phyloP scores from a whole-genome alignment of 331 rosid species.

The Cucumis variabilis region DNA sequence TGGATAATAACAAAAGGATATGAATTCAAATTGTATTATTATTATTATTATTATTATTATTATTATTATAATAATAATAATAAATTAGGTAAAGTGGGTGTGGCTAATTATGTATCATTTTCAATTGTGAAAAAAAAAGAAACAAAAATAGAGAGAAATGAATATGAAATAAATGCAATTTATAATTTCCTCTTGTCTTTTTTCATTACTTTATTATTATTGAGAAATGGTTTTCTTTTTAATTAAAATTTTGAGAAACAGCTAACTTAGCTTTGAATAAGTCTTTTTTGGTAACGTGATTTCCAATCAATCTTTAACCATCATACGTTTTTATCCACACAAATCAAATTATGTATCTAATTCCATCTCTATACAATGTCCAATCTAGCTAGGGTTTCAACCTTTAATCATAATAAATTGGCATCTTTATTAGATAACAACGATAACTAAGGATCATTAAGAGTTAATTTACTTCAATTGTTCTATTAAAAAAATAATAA shows the following conservation, averaged over 20 bases:
- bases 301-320: background rate
- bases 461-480: too few relatives aligned
- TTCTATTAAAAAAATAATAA: too few relatives aligned
- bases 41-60: too few relatives aligned
- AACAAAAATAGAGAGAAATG: too few relatives aligned
- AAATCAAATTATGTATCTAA: background rate
- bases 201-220: too few relatives aligned
- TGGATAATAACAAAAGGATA: too few relatives aligned
- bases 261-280: constrained; percentile 17
- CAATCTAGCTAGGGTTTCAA: background rate
- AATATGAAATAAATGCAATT: background rate
- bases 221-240: background rate
- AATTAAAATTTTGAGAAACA: background rate
- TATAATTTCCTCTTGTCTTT: background rate
- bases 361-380: background rate
- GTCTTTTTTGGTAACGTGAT: background rate
- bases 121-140: background rate
- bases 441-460: too few relatives aligned
- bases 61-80: too few relatives aligned
- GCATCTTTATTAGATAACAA: background rate
- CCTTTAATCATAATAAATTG: background rate
- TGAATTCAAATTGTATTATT: too few relatives aligned
- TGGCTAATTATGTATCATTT: background rate
- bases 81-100: background rate
- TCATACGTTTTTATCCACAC: background rate